Percentiles rank a stretch among this genome's conserved stretches.
These are phyloP conservation scores for Citeromyces nyonsensis DNA, from an alignment of 805 yeast species.

Conservation along the genomic window DNA sequence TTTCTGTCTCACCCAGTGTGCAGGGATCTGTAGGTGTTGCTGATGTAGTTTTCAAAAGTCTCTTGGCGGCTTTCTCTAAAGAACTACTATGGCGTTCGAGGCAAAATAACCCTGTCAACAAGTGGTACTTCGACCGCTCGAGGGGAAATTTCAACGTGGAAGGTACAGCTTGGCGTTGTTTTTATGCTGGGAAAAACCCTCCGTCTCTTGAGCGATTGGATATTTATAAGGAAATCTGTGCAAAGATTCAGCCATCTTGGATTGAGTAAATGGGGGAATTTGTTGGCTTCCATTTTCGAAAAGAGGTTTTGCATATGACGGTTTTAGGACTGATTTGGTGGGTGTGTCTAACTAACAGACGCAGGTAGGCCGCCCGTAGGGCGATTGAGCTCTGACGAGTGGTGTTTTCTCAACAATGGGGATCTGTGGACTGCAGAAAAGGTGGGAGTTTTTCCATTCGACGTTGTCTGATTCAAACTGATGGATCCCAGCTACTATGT, in stretches of 20 bases:
- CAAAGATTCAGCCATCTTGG: conserved; percentile 41
- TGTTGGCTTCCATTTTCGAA: too few species aligned
- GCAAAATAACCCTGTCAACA: conserved; percentile 77
- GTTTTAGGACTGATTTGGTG: too few species aligned
- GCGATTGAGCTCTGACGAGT: too few species aligned
- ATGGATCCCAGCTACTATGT: too few species aligned
- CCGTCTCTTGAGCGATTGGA: conserved; percentile 18
- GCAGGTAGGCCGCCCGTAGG: too few species aligned
- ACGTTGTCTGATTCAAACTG: too few species aligned
- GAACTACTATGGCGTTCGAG: conserved; percentile 89
- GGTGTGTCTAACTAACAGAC: too few species aligned
- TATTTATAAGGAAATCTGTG: conserved; percentile 38
- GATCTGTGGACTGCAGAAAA: too few species aligned
- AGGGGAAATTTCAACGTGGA: conserved; percentile 43
- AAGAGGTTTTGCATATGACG: too few species aligned
- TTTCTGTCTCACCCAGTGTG: conserved; percentile 70
- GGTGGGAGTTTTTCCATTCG: too few species aligned
- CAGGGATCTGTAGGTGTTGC: conserved; percentile 94
- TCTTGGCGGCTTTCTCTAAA: conserved; percentile 48
- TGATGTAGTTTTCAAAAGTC: conserved; percentile 77
- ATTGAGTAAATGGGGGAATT: background rate
- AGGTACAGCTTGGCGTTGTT: conserved; percentile 20
- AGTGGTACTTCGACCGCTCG: conserved; percentile 94
- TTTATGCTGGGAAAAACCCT: conserved; percentile 21
- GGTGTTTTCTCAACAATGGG: too few species aligned